Evolutionary conservation across 164 flowering plant species (phyloP), one percentile per base, ranked within the genome.

Genomic region (Piper longum): DNA sequence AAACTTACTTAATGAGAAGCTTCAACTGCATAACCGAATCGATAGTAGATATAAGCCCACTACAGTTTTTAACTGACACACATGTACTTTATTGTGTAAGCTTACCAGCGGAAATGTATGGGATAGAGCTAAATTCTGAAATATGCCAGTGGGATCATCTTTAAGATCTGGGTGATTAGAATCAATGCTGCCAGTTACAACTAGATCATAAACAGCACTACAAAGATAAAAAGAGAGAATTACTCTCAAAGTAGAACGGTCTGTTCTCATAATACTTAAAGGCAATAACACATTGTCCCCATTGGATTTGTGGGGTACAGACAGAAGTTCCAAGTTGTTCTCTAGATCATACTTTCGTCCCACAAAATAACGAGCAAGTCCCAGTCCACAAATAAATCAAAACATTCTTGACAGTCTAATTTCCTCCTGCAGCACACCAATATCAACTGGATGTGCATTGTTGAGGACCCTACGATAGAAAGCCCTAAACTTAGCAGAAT

Each of bases 151-250:
- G 13, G 80, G 77, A 68, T 75, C 73, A 11, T 3, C 8, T 54
- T 16, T 17, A 62, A 57, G 19, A 7, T 61, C 62, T 6, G 41
- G 17, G 44, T 62, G 68, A 56, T 41, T 40, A 63, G 45, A 48
- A 52, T 63, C 52, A 58, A 71, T 65, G 44, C 4, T 39, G 7
- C 74, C 70, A 36, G 11, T 63, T 36, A 62, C 51, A 39, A 80
- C 52, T 55, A 76, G 72, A 16, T 56, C 43, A 73, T 80, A 69
- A 62, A 73, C 72, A 70, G 78, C 77, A 71, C 84, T 80, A 75
- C 60, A 67, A 43, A 60, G 39, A n/a, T 61, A 41, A 67, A 40
- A 40, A 41, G 42, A 63, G 41, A 17, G 45, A 40, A 41, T 52
- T n/a, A 57, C 3, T 43, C 51, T 39, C 16, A 48, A 18, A 54